Base-by-base conservation (phyloP, 768 basidiomycete species). In the Lactarius tabidus region DNA sequence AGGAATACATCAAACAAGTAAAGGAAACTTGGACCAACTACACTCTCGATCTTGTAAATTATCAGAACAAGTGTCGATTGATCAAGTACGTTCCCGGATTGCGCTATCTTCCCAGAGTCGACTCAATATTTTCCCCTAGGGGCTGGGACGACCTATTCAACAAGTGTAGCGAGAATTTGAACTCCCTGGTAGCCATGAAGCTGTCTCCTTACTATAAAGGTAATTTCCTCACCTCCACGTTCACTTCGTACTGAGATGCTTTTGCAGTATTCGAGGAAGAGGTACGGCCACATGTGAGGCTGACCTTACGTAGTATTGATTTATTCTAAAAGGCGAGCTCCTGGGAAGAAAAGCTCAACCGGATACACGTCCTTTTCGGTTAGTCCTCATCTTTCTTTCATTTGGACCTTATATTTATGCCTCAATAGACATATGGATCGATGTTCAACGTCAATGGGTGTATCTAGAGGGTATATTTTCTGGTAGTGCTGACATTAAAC, bases 391-490 rank as follows among this genome's bases (percentile, higher is more conserved):
- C 20, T 12, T 31, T 51, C 53, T 29, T 57, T 56, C 29, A 14
- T 18, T n/a, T 7, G 12, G 45, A 38, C 38, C 2, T n/a, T 33
- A 15, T 10, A 29, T 60, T 74, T 53, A 73, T 26, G 28, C 35
- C 45, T 41, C 52, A 18, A 29, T 68, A 93, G 93, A 99, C 76
- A 90, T 98, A 41, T 99, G 97, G 97, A 97, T 99, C 70, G 97
- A 99, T 71, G 97, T 99, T 18, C 97, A 99, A 71, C 87, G 97
- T 8, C 97, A 99, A 79, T 99, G 97, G 97, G 97, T 99, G 1
- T 99, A 99, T 74, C 83, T 99, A 59, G 97, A 99, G 76, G 97
- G 97, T 51, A 99, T 99, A 71, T 99, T 99, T 78, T 93, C 96
- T n/a, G 95, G 96, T 38, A 98, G 95, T 70, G 97, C 95, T 29